These are phyloP conservation scores for Bruguiera hainesii DNA, from an alignment of 441 rosid species.

Conservation along the genomic window DNA sequence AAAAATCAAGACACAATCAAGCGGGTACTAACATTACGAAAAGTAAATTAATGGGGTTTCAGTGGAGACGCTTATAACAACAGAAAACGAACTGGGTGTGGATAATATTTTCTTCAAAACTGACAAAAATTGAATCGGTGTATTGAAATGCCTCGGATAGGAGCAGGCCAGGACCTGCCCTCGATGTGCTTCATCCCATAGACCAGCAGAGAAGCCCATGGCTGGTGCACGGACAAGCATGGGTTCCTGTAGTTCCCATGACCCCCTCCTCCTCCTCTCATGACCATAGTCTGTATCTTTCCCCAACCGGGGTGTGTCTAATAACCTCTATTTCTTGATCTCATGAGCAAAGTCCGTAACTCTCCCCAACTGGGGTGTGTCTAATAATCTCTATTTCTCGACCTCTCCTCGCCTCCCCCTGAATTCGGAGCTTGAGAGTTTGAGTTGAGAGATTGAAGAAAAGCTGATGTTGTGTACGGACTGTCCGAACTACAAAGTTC, in stretches of 20 bases:
- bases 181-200: slow-evolving; percentile 87
- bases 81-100: slow-evolving; percentile 2
- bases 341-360: slow-evolving; percentile 1
- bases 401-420: background rate
- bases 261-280: slow-evolving; percentile 24
- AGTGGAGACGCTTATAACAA: background rate
- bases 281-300: background rate
- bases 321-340: background rate
- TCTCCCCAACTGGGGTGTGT: background rate
- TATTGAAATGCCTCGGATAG: slow-evolving; percentile 52
- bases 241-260: slow-evolving; percentile 72
- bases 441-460: too few species aligned
- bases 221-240: slow-evolving; percentile 90
- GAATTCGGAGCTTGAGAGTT: too few species aligned
- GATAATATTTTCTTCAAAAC: background rate
- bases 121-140: background rate
- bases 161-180: slow-evolving; percentile 93
- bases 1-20: background rate
- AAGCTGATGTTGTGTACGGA: too few species aligned
- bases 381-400: too few species aligned
- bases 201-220: slow-evolving; percentile 90
- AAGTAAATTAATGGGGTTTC: too few species aligned
- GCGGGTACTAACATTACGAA: background rate
- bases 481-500: too few species aligned
- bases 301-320: background rate